Evolutionary conservation across 1,284 basidiomycete species (phyloP).

Genomic region (Afroboletus lepidellus): DNA sequence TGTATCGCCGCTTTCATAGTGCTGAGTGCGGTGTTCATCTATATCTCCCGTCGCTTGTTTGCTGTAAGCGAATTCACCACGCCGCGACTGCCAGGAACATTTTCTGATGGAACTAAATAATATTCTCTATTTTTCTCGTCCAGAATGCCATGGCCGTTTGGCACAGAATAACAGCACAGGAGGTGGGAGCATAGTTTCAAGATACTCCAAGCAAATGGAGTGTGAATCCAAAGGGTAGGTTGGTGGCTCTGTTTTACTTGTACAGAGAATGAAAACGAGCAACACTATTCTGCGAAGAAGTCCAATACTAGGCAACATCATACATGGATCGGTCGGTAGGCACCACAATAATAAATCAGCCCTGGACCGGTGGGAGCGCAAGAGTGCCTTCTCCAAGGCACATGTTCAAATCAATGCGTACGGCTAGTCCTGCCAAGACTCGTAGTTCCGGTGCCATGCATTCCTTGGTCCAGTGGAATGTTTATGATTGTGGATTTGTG

Average conservation of each 20-base stretch:
- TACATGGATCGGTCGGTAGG: too few species aligned
- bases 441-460: not conserved
- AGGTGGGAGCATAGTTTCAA: too few species aligned
- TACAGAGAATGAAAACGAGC: too few species aligned
- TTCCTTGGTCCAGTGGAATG: not conserved
- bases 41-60: not conserved
- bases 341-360: too few species aligned
- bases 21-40: not conserved
- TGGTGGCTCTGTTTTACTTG: too few species aligned
- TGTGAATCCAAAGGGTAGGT: too few species aligned
- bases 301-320: too few species aligned
- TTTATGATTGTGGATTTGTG: not conserved
- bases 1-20: not conserved
- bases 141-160: not conserved
- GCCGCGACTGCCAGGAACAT: not conserved
- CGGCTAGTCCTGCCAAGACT: slow-evolving; percentile 1
- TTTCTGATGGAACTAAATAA: too few species aligned
- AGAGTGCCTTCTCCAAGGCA: not conserved
- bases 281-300: too few species aligned
- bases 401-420: not conserved
- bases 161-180: too few species aligned
- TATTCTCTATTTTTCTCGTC: not conserved
- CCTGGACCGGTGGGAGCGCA: not conserved
- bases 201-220: not conserved
- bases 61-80: not conserved